A percentile compares a stretch with the other conserved stretches of the same genome.
Evolutionary conservation across 2,329 filamentous ascomycete species (phyloP).

Genomic region (Allantophomopsis lycopodina): DNA sequence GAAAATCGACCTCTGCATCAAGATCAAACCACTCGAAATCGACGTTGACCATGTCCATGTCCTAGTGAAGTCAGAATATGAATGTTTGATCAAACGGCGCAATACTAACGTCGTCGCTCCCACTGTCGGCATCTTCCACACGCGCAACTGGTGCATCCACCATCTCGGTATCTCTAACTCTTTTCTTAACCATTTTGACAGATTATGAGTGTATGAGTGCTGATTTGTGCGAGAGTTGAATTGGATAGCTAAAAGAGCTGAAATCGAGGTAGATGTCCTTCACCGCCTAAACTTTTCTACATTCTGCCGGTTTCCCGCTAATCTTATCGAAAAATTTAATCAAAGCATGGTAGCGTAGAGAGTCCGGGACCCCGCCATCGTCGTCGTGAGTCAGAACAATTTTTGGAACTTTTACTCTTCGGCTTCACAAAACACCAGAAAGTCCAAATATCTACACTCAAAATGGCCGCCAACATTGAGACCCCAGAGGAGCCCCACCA

Average conservation of each 20-base stretch:
- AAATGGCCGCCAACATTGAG: slow-evolving; percentile 1
- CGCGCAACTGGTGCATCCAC: slow-evolving; percentile 13
- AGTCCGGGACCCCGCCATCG: too few relatives aligned
- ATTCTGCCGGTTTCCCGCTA: too few relatives aligned
- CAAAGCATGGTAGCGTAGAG: too few relatives aligned
- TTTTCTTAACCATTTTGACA: slow-evolving; percentile 19
- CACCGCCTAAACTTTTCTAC: too few relatives aligned
- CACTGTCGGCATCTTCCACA: slow-evolving; percentile 13
- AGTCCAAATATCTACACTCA: background rate
- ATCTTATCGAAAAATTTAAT: too few relatives aligned
- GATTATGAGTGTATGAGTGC: too few relatives aligned
- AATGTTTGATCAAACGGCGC: slow-evolving; percentile 1
- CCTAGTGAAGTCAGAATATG: slow-evolving; percentile 31
- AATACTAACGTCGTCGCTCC: slow-evolving; percentile 14
- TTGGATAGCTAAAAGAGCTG: background rate
- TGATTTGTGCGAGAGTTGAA: background rate
- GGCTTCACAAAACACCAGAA: too few relatives aligned
- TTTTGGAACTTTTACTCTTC: too few relatives aligned
- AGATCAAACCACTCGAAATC: slow-evolving; percentile 99
- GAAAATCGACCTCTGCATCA: slow-evolving; percentile 78
- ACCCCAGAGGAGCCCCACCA: background rate
- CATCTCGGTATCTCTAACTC: slow-evolving; percentile 16
- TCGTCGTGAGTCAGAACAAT: too few relatives aligned
- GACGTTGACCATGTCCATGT: slow-evolving; percentile 84
- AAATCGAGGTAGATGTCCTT: slow-evolving; percentile 1